A percentile compares a stretch with the other conserved stretches of the same genome.
These are phyloP conservation scores for Raphanus raphanistrum DNA, from an alignment of 345 rosid genomes.

Conservation along the genomic window DNA sequence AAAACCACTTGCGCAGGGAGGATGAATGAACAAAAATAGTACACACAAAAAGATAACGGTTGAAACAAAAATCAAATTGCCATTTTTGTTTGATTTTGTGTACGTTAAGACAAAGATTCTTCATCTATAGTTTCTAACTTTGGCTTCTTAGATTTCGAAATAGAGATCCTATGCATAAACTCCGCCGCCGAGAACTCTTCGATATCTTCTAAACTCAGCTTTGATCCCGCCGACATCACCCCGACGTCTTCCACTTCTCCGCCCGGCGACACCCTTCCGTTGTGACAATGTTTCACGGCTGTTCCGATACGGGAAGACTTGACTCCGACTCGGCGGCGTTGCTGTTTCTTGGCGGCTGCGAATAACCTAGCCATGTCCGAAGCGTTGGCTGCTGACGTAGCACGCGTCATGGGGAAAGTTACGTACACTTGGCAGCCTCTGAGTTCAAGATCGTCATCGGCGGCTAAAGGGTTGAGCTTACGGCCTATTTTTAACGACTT, in stretches of 20 bases:
- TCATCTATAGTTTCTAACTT: slow-evolving; percentile 72
- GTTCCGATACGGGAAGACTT: slow-evolving; percentile 30
- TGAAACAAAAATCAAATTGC: background rate
- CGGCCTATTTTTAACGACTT: slow-evolving; percentile 65
- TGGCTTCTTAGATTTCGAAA: slow-evolving; percentile 78
- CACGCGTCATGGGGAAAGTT: slow-evolving; percentile 73
- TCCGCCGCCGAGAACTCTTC: slow-evolving; percentile 60
- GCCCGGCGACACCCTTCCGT: slow-evolving; percentile 31
- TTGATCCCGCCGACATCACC: slow-evolving; percentile 29
- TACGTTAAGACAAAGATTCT: slow-evolving; percentile 43
- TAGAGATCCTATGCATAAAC: slow-evolving; percentile 57
- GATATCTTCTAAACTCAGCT: slow-evolving; percentile 56
- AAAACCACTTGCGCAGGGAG: slow-evolving; percentile 23
- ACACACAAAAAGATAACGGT: background rate
- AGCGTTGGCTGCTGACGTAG: slow-evolving; percentile 55
- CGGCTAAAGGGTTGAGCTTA: slow-evolving; percentile 64
- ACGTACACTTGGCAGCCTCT: slow-evolving; percentile 59
- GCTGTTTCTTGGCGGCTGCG: slow-evolving; percentile 49
- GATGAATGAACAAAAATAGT: background rate
- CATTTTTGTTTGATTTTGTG: background rate
- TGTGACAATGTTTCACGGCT: slow-evolving; percentile 6
- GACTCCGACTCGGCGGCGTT: slow-evolving; percentile 37
- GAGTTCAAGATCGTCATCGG: slow-evolving; percentile 74
- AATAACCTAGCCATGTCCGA: slow-evolving; percentile 67
- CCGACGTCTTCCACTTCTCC: slow-evolving; percentile 12